These are phyloP conservation scores for Tricholoma sp. DNA, from an alignment of 768 basidiomycete species.

Conservation along the genomic window DNA sequence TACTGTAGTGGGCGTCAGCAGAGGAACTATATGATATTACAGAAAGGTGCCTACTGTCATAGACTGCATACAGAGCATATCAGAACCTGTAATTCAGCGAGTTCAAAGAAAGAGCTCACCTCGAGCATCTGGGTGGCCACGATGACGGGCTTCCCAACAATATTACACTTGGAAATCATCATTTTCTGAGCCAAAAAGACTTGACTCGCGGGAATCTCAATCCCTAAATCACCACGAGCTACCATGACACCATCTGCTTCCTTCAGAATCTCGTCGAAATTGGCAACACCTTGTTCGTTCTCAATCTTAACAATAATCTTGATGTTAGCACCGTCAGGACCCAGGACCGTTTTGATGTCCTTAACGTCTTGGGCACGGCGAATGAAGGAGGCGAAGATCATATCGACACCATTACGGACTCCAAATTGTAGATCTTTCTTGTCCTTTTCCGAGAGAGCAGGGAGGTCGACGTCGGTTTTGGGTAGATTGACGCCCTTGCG, in stretches of 20 bases:
- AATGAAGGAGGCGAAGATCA: slow-evolving; percentile 99
- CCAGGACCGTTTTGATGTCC: slow-evolving; percentile 91
- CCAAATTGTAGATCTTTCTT: slow-evolving; percentile 93
- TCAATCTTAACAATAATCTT: slow-evolving; percentile 99
- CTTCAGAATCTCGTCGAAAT: slow-evolving; percentile 97
- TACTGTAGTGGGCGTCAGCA: slow-evolving; percentile 45
- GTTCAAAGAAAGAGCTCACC: slow-evolving; percentile 33
- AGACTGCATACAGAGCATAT: slow-evolving; percentile 45
- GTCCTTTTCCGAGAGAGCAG: slow-evolving; percentile 97
- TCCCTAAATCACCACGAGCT: slow-evolving; percentile 97
- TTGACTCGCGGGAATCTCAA: slow-evolving; percentile 99
- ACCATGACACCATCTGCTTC: slow-evolving; percentile 99
- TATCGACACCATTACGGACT: slow-evolving; percentile 97
- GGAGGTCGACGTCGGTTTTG: slow-evolving; percentile 96
- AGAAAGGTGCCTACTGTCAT: slow-evolving; percentile 68
- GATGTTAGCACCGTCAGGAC: slow-evolving; percentile 91
- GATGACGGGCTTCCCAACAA: slow-evolving; percentile 95
- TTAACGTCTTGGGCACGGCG: slow-evolving; percentile 90
- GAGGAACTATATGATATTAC: background rate
- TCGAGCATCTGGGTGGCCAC: slow-evolving; percentile 99
- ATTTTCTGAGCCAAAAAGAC: slow-evolving; percentile 99
- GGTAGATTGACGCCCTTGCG: slow-evolving; percentile 99
- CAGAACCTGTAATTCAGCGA: slow-evolving; percentile 5
- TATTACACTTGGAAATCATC: slow-evolving; percentile 99
- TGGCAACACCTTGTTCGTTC: slow-evolving; percentile 97